Evolutionary conservation across 805 yeast genomes (phyloP), one percentile per base, ranked within the genome.

Genomic region (Yarrowia yakushimensis): DNA sequence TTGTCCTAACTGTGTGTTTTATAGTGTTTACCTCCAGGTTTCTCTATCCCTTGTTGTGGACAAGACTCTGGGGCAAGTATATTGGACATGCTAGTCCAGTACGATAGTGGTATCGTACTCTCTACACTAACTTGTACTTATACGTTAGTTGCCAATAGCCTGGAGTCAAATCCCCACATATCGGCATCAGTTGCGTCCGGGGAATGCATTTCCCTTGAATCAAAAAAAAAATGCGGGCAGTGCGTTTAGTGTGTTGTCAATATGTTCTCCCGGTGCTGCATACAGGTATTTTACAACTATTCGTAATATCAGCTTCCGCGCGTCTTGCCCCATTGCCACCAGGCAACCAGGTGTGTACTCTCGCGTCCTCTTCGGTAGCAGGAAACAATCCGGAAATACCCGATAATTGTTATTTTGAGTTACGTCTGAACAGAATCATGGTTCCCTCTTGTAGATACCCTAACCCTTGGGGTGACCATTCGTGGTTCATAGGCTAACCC

Each of bases 111-210:
- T 39, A 8, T n/a, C n/a, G n/a, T n/a, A n/a, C n/a, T n/a, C n/a
- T n/a, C n/a, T n/a, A n/a, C n/a, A n/a, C n/a, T n/a, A n/a, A n/a
- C n/a, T n/a, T n/a, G n/a, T n/a, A n/a, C n/a, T n/a, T n/a, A n/a
- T n/a, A 34, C n/a, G 25, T 10, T 15, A 7, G 20, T 11, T 28
- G 20, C 17, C n/a, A n/a, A 11, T 45, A 18, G 36, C 12, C 36
- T 30, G 22, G 52, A 45, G 50, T 13, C 52, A 45, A 45, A 45
- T 45, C 52, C 30, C 52, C 52, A 9, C 52, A 45, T 27, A 18
- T 45, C 25, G 27, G 36, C 36, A 30, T 18, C 4, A 30, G 52
- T 27, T 30, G 15, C 27, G 18, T 27, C 28, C 52, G 23, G 52
- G 50, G 50, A n/a, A n/a, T n/a, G n/a, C n/a, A n/a, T n/a, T n/a